Conservation (phyloP, 352 stramenopile genomes). For the Phytopythium oedochilum region DNA sequence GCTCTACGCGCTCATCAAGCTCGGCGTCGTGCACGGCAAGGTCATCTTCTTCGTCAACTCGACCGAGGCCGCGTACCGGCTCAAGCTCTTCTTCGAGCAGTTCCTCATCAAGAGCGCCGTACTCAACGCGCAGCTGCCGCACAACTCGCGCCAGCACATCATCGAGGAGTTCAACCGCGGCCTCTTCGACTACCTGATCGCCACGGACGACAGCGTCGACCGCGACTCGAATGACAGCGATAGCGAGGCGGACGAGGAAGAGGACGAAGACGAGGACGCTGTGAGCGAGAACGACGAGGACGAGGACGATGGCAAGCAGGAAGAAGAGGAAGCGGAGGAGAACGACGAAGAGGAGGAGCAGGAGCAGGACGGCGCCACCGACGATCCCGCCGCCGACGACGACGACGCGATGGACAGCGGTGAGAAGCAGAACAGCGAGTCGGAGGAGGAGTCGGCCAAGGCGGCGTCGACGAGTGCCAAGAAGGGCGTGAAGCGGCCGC, state of each 20-base stretch:
- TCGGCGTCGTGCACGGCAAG: slow-evolving; percentile 96
- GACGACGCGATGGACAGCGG: slow-evolving; percentile 56
- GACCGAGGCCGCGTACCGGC: slow-evolving; percentile 91
- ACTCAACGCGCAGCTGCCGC: slow-evolving; percentile 97
- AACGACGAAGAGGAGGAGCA: slow-evolving; percentile 46
- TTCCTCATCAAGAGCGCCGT: slow-evolving; percentile 98
- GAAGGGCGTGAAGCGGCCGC: slow-evolving; percentile 46
- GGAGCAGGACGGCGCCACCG: slow-evolving; percentile 28
- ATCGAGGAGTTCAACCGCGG: slow-evolving; percentile 94
- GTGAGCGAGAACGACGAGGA: slow-evolving; percentile 36
- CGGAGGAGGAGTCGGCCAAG: slow-evolving; percentile 26
- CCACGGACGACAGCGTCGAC: slow-evolving; percentile 96
- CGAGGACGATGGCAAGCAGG: slow-evolving; percentile 42
- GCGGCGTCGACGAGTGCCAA: slow-evolving; percentile 17
- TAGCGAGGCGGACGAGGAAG: slow-evolving; percentile 64
- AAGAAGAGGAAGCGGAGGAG: slow-evolving; percentile 28
- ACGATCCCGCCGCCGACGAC: slow-evolving; percentile 79
- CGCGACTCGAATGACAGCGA: slow-evolving; percentile 56
- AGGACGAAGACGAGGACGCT: slow-evolving; percentile 44
- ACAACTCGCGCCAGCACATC: slow-evolving; percentile 97
- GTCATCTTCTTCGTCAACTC: slow-evolving; percentile 99
- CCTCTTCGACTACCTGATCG: slow-evolving; percentile 99
- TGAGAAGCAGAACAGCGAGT: slow-evolving; percentile 15
- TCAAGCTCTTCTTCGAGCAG: slow-evolving; percentile 99
- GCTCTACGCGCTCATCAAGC: slow-evolving; percentile 98